phyloP scores from a whole-genome alignment of 2,329 filamentous ascomycete species.

The Blumeriella jaapii region DNA sequence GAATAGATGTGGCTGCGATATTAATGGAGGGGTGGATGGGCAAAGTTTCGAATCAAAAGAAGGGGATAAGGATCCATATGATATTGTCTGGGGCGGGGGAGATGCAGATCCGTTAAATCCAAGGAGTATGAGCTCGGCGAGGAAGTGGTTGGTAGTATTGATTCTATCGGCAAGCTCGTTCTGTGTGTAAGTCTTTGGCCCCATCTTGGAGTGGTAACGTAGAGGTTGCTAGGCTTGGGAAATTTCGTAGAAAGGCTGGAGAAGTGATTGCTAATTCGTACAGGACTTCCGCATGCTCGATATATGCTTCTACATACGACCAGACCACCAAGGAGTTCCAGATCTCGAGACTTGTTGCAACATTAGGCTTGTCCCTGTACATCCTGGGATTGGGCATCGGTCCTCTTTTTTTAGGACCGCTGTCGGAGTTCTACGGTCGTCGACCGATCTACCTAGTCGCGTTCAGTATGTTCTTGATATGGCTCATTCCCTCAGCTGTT shows the following conservation, averaged over 20 bases:
- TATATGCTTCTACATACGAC: constrained; percentile 74
- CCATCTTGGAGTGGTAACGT: neutral
- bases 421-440: constrained; percentile 66
- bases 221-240: constrained; percentile 1
- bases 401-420: constrained; percentile 43
- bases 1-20: constrained; percentile 27
- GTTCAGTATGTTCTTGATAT: constrained; percentile 65
- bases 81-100: constrained; percentile 63
- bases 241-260: neutral
- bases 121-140: constrained; percentile 49
- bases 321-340: constrained; percentile 68
- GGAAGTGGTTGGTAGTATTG: constrained; percentile 69
- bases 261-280: constrained; percentile 2
- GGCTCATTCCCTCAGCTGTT: constrained; percentile 70
- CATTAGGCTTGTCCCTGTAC: constrained; percentile 71
- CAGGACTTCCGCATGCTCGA: constrained; percentile 74
- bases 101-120: constrained; percentile 66
- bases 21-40: constrained; percentile 15
- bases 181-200: constrained; percentile 58
- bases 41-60: constrained; percentile 13
- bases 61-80: constrained; percentile 38
- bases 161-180: constrained; percentile 65
- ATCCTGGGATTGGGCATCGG: constrained; percentile 60
- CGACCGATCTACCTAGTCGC: constrained; percentile 69
- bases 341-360: constrained; percentile 59